A percentile compares a stretch with the other conserved stretches of the same genome.
Evolutionary conservation across 2,329 filamentous ascomycete species (phyloP).

Genomic region (Fusarium brevicatenulatum): DNA sequence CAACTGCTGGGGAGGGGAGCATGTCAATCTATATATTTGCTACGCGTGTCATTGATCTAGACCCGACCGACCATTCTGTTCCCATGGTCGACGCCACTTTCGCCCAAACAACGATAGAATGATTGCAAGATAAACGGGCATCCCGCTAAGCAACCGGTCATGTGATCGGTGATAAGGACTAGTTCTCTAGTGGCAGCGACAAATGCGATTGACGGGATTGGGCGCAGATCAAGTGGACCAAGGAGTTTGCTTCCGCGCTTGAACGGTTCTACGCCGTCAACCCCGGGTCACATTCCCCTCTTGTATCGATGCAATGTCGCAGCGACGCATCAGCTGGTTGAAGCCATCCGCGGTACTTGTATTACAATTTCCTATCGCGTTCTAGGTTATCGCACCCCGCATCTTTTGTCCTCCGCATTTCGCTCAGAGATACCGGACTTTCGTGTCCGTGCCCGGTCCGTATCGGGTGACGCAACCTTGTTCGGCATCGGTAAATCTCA

Average conservation of each 20-base stretch:
- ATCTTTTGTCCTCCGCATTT: constrained; percentile 23
- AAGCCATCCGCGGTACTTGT: constrained; percentile 27
- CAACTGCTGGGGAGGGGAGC: neutral
- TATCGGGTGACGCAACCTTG: constrained; percentile 28
- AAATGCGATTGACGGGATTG: constrained; percentile 20
- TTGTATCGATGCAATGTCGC: neutral
- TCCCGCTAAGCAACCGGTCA: constrained; percentile 20
- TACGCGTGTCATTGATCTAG: neutral
- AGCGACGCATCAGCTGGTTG: constrained; percentile 28
- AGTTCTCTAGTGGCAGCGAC: neutral
- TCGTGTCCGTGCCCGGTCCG: constrained; percentile 28
- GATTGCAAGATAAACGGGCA: constrained; percentile 20
- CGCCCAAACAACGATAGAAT: neutral
- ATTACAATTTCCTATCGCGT: constrained; percentile 29
- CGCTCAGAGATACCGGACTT: constrained; percentile 18
- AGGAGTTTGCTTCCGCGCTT: constrained; percentile 6
- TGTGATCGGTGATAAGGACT: constrained; percentile 33
- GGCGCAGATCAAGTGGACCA: constrained; percentile 8
- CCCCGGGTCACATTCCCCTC: constrained; percentile 19
- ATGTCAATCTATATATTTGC: constrained; percentile 15
- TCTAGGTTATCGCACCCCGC: constrained; percentile 31
- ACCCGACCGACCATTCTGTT: neutral
- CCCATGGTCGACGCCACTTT: constrained; percentile 15
- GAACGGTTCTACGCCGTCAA: constrained; percentile 27
- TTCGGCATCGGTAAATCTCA: constrained; percentile 24